Base-by-base conservation (phyloP, 352 stramenopile species). In the Phytophthora citrophthora region DNA sequence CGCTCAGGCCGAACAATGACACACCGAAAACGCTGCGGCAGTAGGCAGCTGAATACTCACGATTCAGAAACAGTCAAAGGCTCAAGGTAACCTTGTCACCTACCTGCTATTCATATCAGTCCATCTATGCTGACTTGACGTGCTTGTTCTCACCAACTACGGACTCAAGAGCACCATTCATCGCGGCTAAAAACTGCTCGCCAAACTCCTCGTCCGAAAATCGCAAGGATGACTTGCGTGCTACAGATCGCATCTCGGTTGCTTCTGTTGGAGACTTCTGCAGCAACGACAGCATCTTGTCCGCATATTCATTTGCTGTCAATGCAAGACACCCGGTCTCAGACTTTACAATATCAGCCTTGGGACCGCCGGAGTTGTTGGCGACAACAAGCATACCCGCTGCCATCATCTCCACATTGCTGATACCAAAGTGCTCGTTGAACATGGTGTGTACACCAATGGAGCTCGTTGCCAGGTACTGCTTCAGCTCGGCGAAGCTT, bases 351-450 rank as follows among this genome's bases (percentile, higher is more conserved):
- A 99, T 99, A 57, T 99, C 96, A 11, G 81, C 82, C 48, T 96
- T 90, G 1, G 98, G 98, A 0, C 98, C 98, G 39, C 97, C 98
- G 6, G 94, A 99, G 70, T 99, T 91, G 79, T 99, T 98, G 5
- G 97, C 98, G 6, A 99, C 78, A 0, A 96, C 86, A 1, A 99
- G 75, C 54, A 99, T 75, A 10, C 97, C 97, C 1, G 97, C 94
- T 8, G 97, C 93, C 95, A 99, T 99, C 96, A 99, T 99, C 83
- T 99, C 98, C 40, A 99, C 98, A 29, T 99, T 96, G 47, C 96
- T 97, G 73, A 99, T 99, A 7, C 98, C 98, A 85, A 99, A 99
- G 77, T 99, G 98, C 75, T 99, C 98, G 58, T 99, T 99, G 83
- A 97, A 98, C 98, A 99, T 99, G 12, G 97, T 99, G 81, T 99